Base-by-base conservation (phyloP, 106 monocot genomes). In the Cymbidium sinense region DNA sequence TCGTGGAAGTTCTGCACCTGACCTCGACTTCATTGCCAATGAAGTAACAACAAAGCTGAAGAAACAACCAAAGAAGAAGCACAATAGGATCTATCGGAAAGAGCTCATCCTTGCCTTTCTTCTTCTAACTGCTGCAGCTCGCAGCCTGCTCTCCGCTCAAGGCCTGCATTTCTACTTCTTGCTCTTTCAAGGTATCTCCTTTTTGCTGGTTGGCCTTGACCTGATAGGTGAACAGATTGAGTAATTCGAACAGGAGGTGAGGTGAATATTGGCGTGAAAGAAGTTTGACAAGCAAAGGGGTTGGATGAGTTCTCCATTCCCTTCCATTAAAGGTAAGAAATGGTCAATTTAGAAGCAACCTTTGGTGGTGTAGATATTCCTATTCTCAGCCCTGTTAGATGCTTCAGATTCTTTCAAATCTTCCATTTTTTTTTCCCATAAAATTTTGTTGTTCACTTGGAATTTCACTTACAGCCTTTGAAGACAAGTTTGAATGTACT, bases 91-190 rank as follows among this genome's bases (percentile, higher is more conserved):
- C 30, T 98, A 98, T 70, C 75, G 86, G 70, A 98, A 94, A 71
- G 96, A 98, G 78, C 78, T 98, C 1, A 85, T 90, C 2, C 88
- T 98, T 4, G 89, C 96, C 11, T 88, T 91, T 34, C 84, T 98
- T 28, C 90, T 98, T 12, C 78, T 98, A 20, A 98, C 88, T 28
- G 96, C 96, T 20, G 74, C 96, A 2, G 82, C 86, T 4, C 81
- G 96, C 50, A 94, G 94, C 61, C 64, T 98, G 85, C 87, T 98
- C 20, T 94, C 96, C 1, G 91, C 94, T 3, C 94, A 98, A 81
- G 96, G 96, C 20, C 88, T 98, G 64, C 96, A 98, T 73, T 98
- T 98, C 82, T 98, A 98, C 83, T 98, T 98, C 82, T 76, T 98
- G 34, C 87, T 98, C 74, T 94, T 94, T 67, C 96, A 98, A 79